Base-by-base conservation (phyloP, 441 rosid genomes). In the Gossypium trilobum region DNA sequence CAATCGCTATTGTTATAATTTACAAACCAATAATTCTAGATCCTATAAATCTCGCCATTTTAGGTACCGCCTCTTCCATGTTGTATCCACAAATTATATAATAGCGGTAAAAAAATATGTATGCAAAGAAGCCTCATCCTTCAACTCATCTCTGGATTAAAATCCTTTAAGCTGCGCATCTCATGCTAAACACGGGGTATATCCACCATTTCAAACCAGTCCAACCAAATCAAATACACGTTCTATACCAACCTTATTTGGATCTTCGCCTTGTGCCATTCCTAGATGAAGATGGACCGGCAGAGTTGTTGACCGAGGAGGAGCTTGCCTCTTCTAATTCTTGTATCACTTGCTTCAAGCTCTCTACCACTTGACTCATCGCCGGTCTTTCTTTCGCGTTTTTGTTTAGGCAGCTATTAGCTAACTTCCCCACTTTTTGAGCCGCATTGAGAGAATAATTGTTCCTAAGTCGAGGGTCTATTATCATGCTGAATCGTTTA, bases 371-470 rank as follows among this genome's bases (percentile, higher is more conserved):
- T 73, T 74, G 71, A 25, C 70, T 75, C 90, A 87, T 87, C 13
- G 80, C 73, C 0, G 87, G 90, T 55, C 90, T 78, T 17, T 81
- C 84, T 50, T 83, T 79, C 2, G 83, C 76, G 61, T 75, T 79
- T 81, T 82, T 87, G 75, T 66, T 75, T 70, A 85, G 69, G 82
- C 88, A 87, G 66, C 75, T 59, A 67, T 83, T 81, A n/a, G 88
- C 90, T 76, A 87, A 68, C 71, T 82, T 83, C 13, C 77, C 75
- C 66, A 87, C 75, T 31, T 42, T 83, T 39, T 72, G 73, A 20
- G 85, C 86, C 58, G 79, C 76, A 48, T 52, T 6, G 14, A 80
- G 8, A 0, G 85, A 67, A 70, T 76, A 87, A 13, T 78, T 75
- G 73, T 78, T 82, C 60, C 83, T 54, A 11, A 87, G 78, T 16